phyloP scores from a whole-genome alignment of 148 eudicot species.

The Rhododendron vialii region DNA sequence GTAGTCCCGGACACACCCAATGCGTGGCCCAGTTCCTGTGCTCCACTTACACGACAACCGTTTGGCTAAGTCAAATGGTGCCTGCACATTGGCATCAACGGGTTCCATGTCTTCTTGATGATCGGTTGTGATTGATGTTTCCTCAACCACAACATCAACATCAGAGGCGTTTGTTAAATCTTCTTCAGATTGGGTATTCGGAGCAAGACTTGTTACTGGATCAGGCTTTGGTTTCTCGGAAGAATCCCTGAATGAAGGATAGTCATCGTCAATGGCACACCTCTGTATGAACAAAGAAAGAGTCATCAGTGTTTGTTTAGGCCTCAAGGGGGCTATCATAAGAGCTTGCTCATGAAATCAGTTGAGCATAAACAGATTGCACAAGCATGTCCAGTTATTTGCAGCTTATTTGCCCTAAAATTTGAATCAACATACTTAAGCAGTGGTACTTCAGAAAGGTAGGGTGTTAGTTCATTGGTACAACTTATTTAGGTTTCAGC shows the following conservation, averaged over 20 bases:
- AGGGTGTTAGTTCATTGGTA: not conserved
- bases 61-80: constrained; percentile 37
- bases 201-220: constrained; percentile 1
- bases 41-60: constrained; percentile 78
- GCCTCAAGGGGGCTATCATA: not conserved
- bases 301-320: not conserved
- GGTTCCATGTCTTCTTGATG: constrained; percentile 8
- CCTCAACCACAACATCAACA: not conserved
- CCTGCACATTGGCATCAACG: constrained; percentile 3
- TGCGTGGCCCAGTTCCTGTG: constrained; percentile 69
- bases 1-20: constrained; percentile 83
- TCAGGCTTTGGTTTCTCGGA: constrained; percentile 34
- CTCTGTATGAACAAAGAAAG: constrained; percentile 34
- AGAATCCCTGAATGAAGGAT: constrained; percentile 27
- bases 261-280: constrained; percentile 57
- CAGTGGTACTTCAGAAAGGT: not conserved
- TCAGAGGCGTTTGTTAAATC: not conserved
- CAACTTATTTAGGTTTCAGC: not conserved
- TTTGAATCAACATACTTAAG: not conserved
- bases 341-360: not conserved
- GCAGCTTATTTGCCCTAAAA: not conserved
- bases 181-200: constrained; percentile 9
- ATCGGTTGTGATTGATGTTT: not conserved
- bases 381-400: not conserved
- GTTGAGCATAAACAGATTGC: not conserved